These are phyloP conservation scores for Samsoniella hepiali DNA, from an alignment of 2,329 filamentous ascomycete genomes.

Conservation along the genomic window DNA sequence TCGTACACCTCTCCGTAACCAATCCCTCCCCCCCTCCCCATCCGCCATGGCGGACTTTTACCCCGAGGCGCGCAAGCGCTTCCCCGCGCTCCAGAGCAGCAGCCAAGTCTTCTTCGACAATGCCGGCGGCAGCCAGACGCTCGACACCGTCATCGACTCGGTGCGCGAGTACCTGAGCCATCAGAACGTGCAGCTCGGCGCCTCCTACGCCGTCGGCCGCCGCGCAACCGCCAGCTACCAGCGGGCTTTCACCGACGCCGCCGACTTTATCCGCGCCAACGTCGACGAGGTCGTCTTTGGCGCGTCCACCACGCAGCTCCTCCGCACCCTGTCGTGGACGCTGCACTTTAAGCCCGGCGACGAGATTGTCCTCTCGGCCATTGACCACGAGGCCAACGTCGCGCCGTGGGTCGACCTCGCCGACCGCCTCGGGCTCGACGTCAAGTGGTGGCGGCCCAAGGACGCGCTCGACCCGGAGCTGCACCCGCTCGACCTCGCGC, in stretches of 20 bases:
- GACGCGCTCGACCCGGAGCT: conserved; percentile 55
- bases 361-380: conserved; percentile 66
- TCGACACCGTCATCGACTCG: conserved; percentile 63
- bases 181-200: conserved; percentile 74
- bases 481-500: conserved; percentile 51
- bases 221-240: conserved; percentile 58
- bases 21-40: too few species aligned
- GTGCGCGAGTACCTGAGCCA: conserved; percentile 63
- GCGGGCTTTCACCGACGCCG: conserved; percentile 61
- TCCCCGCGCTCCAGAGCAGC: conserved; percentile 61
- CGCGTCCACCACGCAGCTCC: conserved; percentile 70
- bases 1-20: too few species aligned
- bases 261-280: conserved; percentile 66
- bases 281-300: conserved; percentile 69
- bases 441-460: conserved; percentile 69
- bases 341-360: conserved; percentile 53
- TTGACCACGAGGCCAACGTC: conserved; percentile 78
- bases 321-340: conserved; percentile 64
- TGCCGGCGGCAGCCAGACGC: conserved; percentile 69
- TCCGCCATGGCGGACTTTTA: conserved; percentile 14
- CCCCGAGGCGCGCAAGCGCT: conserved; percentile 32
- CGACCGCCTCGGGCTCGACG: conserved; percentile 51
- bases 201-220: conserved; percentile 60
- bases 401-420: conserved; percentile 71
- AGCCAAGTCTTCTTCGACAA: conserved; percentile 75